Evolutionary conservation across 2,329 filamentous ascomycete species (phyloP), one percentile per base, ranked within the genome.

Genomic region (Cladorrhinum sp.): DNA sequence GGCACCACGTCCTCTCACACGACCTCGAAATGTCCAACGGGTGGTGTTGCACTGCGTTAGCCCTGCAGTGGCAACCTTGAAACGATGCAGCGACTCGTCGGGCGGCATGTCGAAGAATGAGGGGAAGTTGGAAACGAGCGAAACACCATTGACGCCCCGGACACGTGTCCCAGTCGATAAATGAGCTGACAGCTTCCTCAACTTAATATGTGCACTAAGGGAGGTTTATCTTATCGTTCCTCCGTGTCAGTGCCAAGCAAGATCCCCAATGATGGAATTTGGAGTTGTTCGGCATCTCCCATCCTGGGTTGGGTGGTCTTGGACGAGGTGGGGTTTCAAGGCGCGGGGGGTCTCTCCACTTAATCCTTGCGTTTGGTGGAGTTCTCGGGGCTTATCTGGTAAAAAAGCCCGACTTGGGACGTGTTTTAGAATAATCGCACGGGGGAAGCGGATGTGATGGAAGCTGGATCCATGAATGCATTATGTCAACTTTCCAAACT

Each of bases 141-240:
- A 33, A 51, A 48, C 52, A 48, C 24, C 49, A 55, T n/a, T 39
- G 30, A 54, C 33, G 30, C 39, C 52, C 23, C 23, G 57, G 51
- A 63, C 55, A 63, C 54, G 61, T 63, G 57, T 56, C 24, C 61
- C 55, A 57, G 52, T 42, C 21, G 46, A 57, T 24, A 55, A 33
- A 60, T 55, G 54, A 53, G 42, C 53, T 58, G 50, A 52, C 46
- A 21, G 33, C 26, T 30, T 30, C 26, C 26, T 10, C 30, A 23
- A 36, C 30, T n/a, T n/a, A n/a, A n/a, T n/a, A n/a, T n/a, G n/a
- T n/a, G n/a, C n/a, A n/a, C 21, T 23, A 9, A 18, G 18, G 46
- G 8, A 21, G 21, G 9, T 46, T 64, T 64, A 64, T 64, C 62
- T 64, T 64, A 64, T 64, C 62, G 57, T 24, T 59, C 33, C 14